Evolutionary conservation across 352 stramenopile genomes (phyloP), one percentile per base, ranked within the genome.

Genomic region (Globisporangium uncinulatum): DNA sequence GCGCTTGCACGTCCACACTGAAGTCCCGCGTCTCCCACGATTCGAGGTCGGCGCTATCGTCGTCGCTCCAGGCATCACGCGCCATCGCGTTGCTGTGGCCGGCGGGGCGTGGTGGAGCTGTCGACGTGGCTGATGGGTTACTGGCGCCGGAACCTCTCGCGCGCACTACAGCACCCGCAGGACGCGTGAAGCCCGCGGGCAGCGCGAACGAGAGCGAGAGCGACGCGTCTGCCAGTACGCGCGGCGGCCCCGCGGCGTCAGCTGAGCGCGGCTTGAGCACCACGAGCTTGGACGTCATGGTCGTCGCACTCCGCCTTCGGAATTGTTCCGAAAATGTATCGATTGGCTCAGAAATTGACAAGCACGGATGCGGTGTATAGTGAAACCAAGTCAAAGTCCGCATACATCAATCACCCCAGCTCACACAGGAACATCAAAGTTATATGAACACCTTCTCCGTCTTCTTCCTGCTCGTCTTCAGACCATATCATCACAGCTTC

Each of bases 191-290:
- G 24, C 61, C 70, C 0, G 63, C 37, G 43, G 75, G 75, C 3
- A 86, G 31, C 19, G 69, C 66, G 53, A 83, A 80, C 13, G 59
- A 69, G 44, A 82, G 59, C 21, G 75, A 80, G 73, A 86, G 71
- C 29, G 71, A 83, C 0, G 73, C 49, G 50, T 80, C 54, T 0
- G 64, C 45, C 15, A 79, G 32, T 36, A 83, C 69, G 49, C 63
- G 69, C 39, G 61, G 68, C 9, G 61, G 39, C 0, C 29, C 59
- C 6, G 19, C 21, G 31, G 52, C 31, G 14, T 34, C 63, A 11
- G 58, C 62, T 14, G 48, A 58, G 14, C 72, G 59, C 56, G 57
- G 70, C 58, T 57, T 71, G 48, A 86, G 65, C 45, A 81, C 62
- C 66, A 83, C 68, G 63, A 86, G 58, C 58, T 59, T 64, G 11